These are phyloP conservation scores for Halenospora varia DNA, from an alignment of 495 filamentous ascomycete genomes.

Conservation along the genomic window DNA sequence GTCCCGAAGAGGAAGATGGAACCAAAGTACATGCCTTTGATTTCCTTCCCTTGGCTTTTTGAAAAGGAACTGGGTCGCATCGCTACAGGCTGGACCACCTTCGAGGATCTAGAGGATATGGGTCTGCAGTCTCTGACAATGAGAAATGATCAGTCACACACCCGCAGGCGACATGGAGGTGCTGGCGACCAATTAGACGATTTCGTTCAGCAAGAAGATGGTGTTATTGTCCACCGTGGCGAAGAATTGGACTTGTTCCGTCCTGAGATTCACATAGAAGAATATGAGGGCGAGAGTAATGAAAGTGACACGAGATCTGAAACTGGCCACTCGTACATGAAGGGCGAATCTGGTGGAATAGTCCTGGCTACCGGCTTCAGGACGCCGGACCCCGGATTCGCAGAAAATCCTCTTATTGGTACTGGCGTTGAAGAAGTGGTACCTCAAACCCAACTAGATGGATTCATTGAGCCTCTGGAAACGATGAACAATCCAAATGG, in stretches of 20 bases:
- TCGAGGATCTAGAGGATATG: conserved; percentile 14
- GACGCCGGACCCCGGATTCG: not conserved
- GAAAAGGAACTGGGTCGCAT: conserved; percentile 67
- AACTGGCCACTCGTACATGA: conserved; percentile 1
- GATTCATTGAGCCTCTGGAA: conserved; percentile 8
- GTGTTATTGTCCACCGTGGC: conserved; percentile 32
- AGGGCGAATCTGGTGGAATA: conserved; percentile 5
- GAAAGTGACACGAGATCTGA: not conserved
- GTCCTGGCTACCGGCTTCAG: conserved; percentile 10
- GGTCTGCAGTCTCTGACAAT: conserved; percentile 3
- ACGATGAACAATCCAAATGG: not conserved
- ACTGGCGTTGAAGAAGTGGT: conserved; percentile 25
- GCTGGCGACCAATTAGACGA: conserved; percentile 15
- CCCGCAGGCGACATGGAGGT: conserved; percentile 6
- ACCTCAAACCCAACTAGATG: conserved; percentile 15
- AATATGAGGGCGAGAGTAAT: conserved; percentile 4
- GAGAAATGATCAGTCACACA: conserved; percentile 1
- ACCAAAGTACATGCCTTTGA: conserved; percentile 63
- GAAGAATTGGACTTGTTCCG: conserved; percentile 35
- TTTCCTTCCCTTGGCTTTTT: conserved; percentile 95
- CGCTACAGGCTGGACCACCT: conserved; percentile 38
- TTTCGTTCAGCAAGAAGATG: conserved; percentile 27
- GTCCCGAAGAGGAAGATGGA: conserved; percentile 32
- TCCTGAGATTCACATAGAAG: conserved; percentile 10
- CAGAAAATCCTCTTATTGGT: conserved; percentile 9